Base-by-base conservation (phyloP, 257 asterid species). In the Solanum chaucha region DNA sequence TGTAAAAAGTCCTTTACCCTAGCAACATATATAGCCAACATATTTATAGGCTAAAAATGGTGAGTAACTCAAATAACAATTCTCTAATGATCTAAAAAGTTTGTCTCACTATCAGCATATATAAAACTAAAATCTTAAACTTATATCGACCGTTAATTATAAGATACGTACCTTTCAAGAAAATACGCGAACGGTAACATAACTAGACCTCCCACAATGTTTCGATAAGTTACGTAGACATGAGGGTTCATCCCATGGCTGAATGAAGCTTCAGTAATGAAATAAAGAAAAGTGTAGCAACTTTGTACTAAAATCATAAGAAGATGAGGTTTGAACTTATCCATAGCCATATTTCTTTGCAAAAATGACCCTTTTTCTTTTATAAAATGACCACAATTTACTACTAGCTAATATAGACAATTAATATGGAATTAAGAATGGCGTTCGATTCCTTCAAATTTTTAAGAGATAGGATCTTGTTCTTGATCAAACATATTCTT, bases 241-340 rank as follows among this genome's bases (percentile, higher is more conserved):
- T 85, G 93, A 72, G 98, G 94, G 28, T 94, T 91, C 98, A 95
- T 92, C 40, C 98, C 98, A 87, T 95, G 96, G 64, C 91, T 87
- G 92, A 95, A 95, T 32, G 97, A 95, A 70, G 98, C 98, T 84
- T 95, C 92, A 5, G 96, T 93, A 41, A 95, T 93, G 90, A 94
- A 91, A 26, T 93, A 95, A 87, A 94, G 87, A 87, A 95, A 86
- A 14, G 97, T 89, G 51, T 92, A 95, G 73, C 86, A 88, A 59
- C 93, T 58, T 90, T 95, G 98, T 44, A 92, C 84, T 20, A 94
- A 17, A 87, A 92, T 90, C 98, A 95, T 93, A 55, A 94, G 96
- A 87, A 95, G 86, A 59, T 94, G 95, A 86, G 98, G 98, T 86
- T 90, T 94, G 90, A 89, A 94, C 28, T 75, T 90, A 81, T 46